phyloP scores from a whole-genome alignment of 805 yeast species.

The Clavispora asparagi region DNA sequence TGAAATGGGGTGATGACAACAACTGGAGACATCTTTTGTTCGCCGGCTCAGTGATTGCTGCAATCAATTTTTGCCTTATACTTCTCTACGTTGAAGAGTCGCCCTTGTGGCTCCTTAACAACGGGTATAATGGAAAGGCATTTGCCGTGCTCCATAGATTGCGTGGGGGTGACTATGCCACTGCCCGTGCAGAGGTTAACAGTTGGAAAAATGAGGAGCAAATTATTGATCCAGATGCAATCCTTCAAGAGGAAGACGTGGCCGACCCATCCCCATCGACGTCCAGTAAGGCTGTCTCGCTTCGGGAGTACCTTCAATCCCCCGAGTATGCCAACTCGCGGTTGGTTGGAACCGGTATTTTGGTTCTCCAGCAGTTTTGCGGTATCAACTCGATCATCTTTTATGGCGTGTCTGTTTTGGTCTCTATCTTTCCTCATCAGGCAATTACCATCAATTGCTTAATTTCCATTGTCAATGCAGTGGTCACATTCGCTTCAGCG shows the following conservation, averaged over 20 bases:
- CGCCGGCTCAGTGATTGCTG: constrained; percentile 54
- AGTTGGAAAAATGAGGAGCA: constrained; percentile 23
- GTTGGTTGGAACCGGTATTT: constrained; percentile 61
- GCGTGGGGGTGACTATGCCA: constrained; percentile 35
- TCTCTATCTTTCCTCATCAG: constrained; percentile 63
- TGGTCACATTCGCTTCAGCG: constrained; percentile 71
- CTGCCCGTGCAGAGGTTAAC: constrained; percentile 32
- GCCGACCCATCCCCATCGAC: not conserved
- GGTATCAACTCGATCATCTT: constrained; percentile 92
- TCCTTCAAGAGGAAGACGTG: constrained; percentile 16
- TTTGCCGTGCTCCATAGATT: constrained; percentile 29
- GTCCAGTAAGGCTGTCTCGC: constrained; percentile 15
- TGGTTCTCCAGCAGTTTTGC: constrained; percentile 83
- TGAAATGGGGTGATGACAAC: constrained; percentile 55
- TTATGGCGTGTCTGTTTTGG: constrained; percentile 83
- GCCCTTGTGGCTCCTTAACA: constrained; percentile 72
- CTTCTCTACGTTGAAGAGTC: constrained; percentile 56
- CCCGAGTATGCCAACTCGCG: constrained; percentile 54
- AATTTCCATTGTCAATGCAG: constrained; percentile 69
- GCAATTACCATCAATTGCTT: constrained; percentile 71
- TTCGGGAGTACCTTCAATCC: constrained; percentile 43
- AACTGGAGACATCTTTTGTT: constrained; percentile 72
- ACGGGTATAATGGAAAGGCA: constrained; percentile 42
- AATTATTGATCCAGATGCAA: constrained; percentile 6
- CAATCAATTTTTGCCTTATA: constrained; percentile 39